Base-by-base conservation (phyloP, 345 rosid species). In the Trapa bicornis region DNA sequence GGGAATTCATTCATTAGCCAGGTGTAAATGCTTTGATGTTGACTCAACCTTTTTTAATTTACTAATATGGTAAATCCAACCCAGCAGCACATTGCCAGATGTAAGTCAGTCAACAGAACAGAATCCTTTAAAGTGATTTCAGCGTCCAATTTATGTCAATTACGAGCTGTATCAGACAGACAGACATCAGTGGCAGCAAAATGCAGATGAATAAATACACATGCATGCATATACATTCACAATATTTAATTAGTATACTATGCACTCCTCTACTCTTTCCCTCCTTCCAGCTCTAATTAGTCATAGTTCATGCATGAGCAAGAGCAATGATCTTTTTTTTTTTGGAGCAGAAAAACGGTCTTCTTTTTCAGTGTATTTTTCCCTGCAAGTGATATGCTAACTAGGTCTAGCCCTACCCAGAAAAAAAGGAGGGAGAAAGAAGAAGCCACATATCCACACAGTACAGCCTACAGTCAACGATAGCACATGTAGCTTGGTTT, bases 131-230 rank as follows among this genome's bases (percentile, higher is more conserved):
- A 63, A 37, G 75, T 15, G 3, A 22, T 22, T 29, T 58, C 64
- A 71, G 82, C 73, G 66, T 73, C 61, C 84, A 73, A 72, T 72
- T 72, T 42, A 41, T 37, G 37, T 63, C 33, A 63, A n/a, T 15
- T 63, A 37, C 29, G 43, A 67, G 79, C 78, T 76, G 2, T 75
- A 22, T 22, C 29, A 22, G 0, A 22, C 29, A 22, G 29, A 22
- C 82, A 63, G 77, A 78, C 73, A 71, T 75, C 80, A 78, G 76
- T 74, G 82, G 72, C 86, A 74, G 56, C 7, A 41, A 4, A 41
- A 4, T 3, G 7, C 7, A 41, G 6, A 41, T 41, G 4, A 41
- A 41, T 41, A 3, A 41, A 41, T 41, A 41, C 43, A 41, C 42
- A 39, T 39, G 6, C 42, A 39, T 39, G 6, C 42, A 39, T 39